phyloP scores from a whole-genome alignment of 192 early-diverging fungal species.

The Gaertneriomyces semiglobifer region DNA sequence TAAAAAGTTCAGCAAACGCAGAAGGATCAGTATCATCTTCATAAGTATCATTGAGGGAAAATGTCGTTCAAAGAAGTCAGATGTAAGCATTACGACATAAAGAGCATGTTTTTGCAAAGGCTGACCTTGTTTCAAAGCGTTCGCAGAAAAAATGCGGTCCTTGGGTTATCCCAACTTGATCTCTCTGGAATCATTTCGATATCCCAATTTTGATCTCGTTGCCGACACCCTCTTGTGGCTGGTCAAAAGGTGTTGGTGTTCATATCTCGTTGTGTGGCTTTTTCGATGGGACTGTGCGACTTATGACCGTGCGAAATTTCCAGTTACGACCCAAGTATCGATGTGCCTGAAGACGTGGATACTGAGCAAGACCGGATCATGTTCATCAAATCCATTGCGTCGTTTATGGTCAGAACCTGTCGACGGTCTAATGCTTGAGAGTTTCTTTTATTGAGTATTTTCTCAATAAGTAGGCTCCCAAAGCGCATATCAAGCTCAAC shows the following conservation, averaged over 20 bases:
- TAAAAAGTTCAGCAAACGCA: not conserved
- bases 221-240: constrained; percentile 53
- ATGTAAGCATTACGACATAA: not conserved
- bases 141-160: constrained; percentile 48
- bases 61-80: constrained; percentile 27
- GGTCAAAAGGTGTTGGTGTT: constrained; percentile 42
- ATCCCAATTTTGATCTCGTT: constrained; percentile 50
- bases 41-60: not conserved
- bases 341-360: constrained; percentile 41
- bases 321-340: constrained; percentile 49
- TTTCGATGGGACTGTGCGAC: not conserved
- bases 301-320: not conserved
- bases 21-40: too few species aligned
- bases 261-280: not conserved
- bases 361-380: constrained; percentile 50
- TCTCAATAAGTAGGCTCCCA: constrained; percentile 34
- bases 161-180: constrained; percentile 50
- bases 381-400: constrained; percentile 49
- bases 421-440: not conserved
- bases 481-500: constrained; percentile 53
- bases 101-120: not conserved
- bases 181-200: constrained; percentile 52
- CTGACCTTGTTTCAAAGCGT: constrained; percentile 21
- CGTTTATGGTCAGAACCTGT: constrained; percentile 39
- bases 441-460: not conserved